These are phyloP conservation scores for Heliosperma pusillum DNA, from an alignment of 148 eudicot genomes.

Conservation along the genomic window DNA sequence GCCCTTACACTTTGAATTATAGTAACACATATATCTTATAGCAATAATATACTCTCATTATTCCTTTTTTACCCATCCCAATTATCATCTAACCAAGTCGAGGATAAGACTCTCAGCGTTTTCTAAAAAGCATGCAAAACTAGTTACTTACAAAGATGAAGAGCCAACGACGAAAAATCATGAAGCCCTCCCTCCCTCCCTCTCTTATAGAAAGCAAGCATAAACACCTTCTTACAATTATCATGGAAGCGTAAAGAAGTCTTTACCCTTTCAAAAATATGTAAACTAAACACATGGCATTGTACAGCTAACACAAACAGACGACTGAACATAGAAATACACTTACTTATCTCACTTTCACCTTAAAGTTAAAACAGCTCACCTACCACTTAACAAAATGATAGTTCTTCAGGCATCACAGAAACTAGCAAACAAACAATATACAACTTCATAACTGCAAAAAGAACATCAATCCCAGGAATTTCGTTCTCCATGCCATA, in stretches of 20 bases:
- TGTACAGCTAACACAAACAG: not conserved
- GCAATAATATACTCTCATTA: too few species aligned
- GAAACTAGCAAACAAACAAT: not conserved
- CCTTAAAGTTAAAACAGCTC: not conserved
- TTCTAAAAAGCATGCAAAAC: too few species aligned
- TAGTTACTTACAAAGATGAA: too few species aligned
- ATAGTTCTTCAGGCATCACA: not conserved
- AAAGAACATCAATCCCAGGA: not conserved
- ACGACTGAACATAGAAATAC: slow-evolving; percentile 8
- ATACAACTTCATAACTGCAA: not conserved
- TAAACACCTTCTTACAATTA: not conserved
- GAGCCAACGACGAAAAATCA: too few species aligned
- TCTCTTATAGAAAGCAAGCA: not conserved
- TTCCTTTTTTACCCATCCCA: too few species aligned
- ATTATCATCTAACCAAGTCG: too few species aligned
- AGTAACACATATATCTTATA: too few species aligned
- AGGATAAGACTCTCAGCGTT: too few species aligned
- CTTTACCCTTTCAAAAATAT: not conserved
- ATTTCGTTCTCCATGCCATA: not conserved
- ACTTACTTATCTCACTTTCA: not conserved
- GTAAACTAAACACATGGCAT: not conserved
- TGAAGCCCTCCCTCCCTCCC: too few species aligned
- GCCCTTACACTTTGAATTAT: too few species aligned
- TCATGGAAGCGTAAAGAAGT: not conserved
- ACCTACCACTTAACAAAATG: not conserved